phyloP scores from a whole-genome alignment of 257 asterid genomes.

The Capsicum baccatum region DNA sequence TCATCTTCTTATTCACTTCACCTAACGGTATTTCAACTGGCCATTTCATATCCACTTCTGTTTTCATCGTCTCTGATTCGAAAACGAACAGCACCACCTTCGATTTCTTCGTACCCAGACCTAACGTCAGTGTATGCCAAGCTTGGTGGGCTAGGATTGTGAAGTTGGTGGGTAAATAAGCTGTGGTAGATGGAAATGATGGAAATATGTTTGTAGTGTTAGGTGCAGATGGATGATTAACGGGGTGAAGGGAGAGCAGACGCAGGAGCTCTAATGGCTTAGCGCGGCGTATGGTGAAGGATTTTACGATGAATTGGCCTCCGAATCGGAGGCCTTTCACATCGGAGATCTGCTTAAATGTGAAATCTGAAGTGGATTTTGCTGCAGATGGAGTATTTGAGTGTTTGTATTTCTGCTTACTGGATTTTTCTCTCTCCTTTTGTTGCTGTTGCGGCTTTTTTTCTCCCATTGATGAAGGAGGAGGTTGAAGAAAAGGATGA shows the following conservation, averaged over 20 bases:
- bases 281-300: conserved; percentile 91
- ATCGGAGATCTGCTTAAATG: conserved; percentile 68
- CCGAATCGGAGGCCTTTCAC: conserved; percentile 95
- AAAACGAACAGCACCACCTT: conserved; percentile 81
- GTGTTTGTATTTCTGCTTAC: conserved; percentile 80
- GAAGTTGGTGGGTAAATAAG: conserved; percentile 87
- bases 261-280: conserved; percentile 69
- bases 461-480: conserved; percentile 49
- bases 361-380: conserved; percentile 59
- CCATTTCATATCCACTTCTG: conserved; percentile 67
- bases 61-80: conserved; percentile 71
- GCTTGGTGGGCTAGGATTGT: conserved; percentile 98
- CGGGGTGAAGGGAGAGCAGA: conserved; percentile 72
- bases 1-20: conserved; percentile 81
- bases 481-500: not conserved
- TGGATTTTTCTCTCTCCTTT: conserved; percentile 39
- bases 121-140: conserved; percentile 94
- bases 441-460: not conserved
- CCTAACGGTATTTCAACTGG: conserved; percentile 94
- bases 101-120: conserved; percentile 90
- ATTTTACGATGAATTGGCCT: conserved; percentile 88
- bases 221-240: too few species aligned
- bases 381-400: conserved; percentile 47
- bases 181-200: conserved; percentile 86
- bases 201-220: conserved; percentile 38